Evolutionary conservation across 345 rosid species (phyloP), one percentile per base, ranked within the genome.

Genomic region (Leavenworthia alabamica): DNA sequence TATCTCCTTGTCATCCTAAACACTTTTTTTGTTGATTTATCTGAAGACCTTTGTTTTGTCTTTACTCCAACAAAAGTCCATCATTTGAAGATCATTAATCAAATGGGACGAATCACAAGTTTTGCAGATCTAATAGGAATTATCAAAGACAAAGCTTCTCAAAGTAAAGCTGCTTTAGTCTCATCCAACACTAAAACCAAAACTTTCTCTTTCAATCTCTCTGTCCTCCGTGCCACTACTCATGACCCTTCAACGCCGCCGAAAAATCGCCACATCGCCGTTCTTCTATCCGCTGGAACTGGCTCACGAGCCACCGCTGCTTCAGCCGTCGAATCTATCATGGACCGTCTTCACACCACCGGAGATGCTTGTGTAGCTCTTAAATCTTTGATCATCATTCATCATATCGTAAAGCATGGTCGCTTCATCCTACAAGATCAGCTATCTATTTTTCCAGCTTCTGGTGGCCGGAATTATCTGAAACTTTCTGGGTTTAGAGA

Each of bases 331-430:
- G 85, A 81, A 29, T 74, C 86, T 13, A 80, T 91, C 27, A 86
- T 91, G 96, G 88, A 86, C 67, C 95, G 98, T 28, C 92, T 91
- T 47, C 94, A 88, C 49, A 77, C 82, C 14, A 88, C 98, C 42
- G 66, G 53, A 12, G 88, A 86, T 46, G 80, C 96, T 58, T 72
- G 83, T 46, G 96, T 91, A 4, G 89, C 96, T 36, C 46, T 84
- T 72, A 91, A 91, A 77, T 84, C 90, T 60, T 80, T 91, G n/a
- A 63, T 83, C 76, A 55, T 75, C 23, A 75, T 82, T 19, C 98
- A 88, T 53, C 83, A 80, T 27, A 75, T 91, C 60, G 74, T 80
- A 61, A 80, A 76, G 37, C 78, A 72, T 5, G 98, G 98, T 11
- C 77, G 83, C 29, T 91, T 91, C 67, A 91, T 91, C 28, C 90